Conservation (phyloP, 176 grass and related monocot genomes). For the Phoenix dactylifera region DNA sequence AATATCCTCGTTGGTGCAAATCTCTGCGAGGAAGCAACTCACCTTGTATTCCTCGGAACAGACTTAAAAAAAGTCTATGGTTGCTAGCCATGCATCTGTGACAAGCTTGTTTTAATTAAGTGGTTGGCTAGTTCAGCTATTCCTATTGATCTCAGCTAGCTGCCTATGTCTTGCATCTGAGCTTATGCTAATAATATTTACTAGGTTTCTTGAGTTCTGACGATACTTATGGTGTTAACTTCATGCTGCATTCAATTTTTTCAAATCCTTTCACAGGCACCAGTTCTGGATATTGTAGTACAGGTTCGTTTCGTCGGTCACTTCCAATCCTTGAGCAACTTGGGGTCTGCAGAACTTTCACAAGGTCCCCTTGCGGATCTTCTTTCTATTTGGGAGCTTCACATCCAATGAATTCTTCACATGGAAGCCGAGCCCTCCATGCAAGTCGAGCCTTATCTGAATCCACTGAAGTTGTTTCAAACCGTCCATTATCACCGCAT, state of each 20-base stretch:
- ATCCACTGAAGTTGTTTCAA: constrained; percentile 26
- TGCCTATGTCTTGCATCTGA: too few species aligned
- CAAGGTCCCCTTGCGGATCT: not conserved
- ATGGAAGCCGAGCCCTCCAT: constrained; percentile 12
- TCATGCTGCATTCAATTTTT: not conserved
- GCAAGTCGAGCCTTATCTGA: constrained; percentile 14
- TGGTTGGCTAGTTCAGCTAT: too few species aligned
- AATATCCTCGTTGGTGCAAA: too few species aligned
- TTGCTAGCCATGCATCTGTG: too few species aligned
- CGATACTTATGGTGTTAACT: too few species aligned
- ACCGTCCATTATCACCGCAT: constrained; percentile 77
- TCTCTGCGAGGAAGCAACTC: too few species aligned
- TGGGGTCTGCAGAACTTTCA: constrained; percentile 3
- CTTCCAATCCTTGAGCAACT: constrained; percentile 23
- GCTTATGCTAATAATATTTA: too few species aligned
- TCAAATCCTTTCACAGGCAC: constrained; percentile 30
- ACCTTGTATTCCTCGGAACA: too few species aligned
- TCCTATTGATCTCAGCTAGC: too few species aligned
- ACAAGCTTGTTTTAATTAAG: too few species aligned
- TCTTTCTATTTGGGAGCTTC: constrained; percentile 22
- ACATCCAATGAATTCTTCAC: constrained; percentile 2
- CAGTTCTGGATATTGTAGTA: constrained; percentile 2
- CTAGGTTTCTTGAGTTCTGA: too few species aligned
- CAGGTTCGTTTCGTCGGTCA: not conserved
- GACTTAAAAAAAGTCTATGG: too few species aligned